Base-by-base conservation (phyloP, 2,329 filamentous ascomycete species). In the Stenocarpella maydis region DNA sequence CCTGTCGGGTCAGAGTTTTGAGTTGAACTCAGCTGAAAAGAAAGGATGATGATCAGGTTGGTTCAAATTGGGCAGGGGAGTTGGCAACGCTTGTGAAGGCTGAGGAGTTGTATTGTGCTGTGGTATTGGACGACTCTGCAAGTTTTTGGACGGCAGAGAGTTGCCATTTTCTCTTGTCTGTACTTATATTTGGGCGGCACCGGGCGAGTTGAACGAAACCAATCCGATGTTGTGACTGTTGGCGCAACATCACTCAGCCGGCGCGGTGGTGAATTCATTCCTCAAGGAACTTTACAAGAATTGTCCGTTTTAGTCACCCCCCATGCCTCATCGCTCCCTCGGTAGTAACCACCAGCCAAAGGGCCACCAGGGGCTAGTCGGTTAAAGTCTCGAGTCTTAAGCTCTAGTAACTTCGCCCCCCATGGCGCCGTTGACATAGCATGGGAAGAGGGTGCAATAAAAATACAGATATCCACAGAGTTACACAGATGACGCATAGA, bases 251-350 rank as follows among this genome's bases (percentile, higher is more conserved):
- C 26, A 21, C n/a, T 31, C 26, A 43, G 21, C 39, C 26, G 28
- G 21, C 21, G 19, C 55, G 31, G 26, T 34, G 41, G n/a, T 31
- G 19, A 12, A 15, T 5, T 47, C 26, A 61, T 41, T 61, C n/a
- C n/a, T n/a, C n/a, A 47, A 39, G 39, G 45, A n/a, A n/a, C n/a
- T n/a, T n/a, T n/a, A n/a, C n/a, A n/a, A 34, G 41, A 41, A 47
- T 19, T 61, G 41, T 21, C 26, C 55, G 28, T 19, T 41, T 21
- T 61, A 61, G 55, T 61, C 55, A 61, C 55, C 28, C 19, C 19
- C 9, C 41, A 34, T 4, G 19, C n/a, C 12, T 3, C n/a, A 34
- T n/a, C 26, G 24, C 26, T n/a, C 21, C 26, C 12, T 61, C 19
- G 9, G 31, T 34, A 34, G 4, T 34, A 24, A 12, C 17, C 19